Percentiles rank a stretch among this genome's conserved stretches.
Evolutionary conservation across 2,329 filamentous ascomycete genomes (phyloP).

Genomic region (Penicillium fuscoglaucum): DNA sequence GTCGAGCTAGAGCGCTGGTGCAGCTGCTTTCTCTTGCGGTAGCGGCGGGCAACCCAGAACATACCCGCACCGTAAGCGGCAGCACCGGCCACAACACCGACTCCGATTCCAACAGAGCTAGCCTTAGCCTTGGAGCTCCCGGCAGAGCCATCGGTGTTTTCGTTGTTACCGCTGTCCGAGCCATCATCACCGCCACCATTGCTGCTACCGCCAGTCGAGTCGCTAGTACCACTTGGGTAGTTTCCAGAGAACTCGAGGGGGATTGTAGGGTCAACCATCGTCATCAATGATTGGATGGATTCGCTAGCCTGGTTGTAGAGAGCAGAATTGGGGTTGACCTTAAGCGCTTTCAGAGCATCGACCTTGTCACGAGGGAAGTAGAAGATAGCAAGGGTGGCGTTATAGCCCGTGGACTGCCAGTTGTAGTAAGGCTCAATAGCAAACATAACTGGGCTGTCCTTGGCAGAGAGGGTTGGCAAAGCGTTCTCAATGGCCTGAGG

Average conservation of each 20-base stretch:
- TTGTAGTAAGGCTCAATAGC: conserved; percentile 78
- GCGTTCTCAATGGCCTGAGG: conserved; percentile 70
- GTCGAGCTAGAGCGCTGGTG: conserved; percentile 76
- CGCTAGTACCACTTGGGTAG: conserved; percentile 24
- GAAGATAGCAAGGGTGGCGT: conserved; percentile 76
- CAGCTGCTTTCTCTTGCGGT: conserved; percentile 78
- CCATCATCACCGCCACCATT: conserved; percentile 28
- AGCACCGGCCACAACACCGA: conserved; percentile 74
- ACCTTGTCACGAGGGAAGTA: conserved; percentile 74
- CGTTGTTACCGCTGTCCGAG: conserved; percentile 29
- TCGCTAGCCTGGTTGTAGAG: conserved; percentile 70
- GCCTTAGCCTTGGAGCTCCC: conserved; percentile 40
- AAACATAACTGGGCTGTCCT: conserved; percentile 60
- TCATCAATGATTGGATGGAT: conserved; percentile 71
- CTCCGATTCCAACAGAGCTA: conserved; percentile 65
- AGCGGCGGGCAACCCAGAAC: conserved; percentile 87
- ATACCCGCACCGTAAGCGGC: conserved; percentile 90
- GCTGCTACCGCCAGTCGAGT: conserved; percentile 46
- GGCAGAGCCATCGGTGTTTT: conserved; percentile 52
- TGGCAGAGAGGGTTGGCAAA: conserved; percentile 48
- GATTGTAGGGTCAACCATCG: conserved; percentile 81
- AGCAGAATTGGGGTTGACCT: conserved; percentile 69
- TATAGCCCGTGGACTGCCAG: conserved; percentile 64
- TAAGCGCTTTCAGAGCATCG: conserved; percentile 64
- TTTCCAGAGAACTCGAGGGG: conserved; percentile 56